Percentiles rank a stretch among this genome's conserved stretches.
Conservation (phyloP, 2,329 filamentous ascomycete genomes). For the Pleomassaria siparia region DNA sequence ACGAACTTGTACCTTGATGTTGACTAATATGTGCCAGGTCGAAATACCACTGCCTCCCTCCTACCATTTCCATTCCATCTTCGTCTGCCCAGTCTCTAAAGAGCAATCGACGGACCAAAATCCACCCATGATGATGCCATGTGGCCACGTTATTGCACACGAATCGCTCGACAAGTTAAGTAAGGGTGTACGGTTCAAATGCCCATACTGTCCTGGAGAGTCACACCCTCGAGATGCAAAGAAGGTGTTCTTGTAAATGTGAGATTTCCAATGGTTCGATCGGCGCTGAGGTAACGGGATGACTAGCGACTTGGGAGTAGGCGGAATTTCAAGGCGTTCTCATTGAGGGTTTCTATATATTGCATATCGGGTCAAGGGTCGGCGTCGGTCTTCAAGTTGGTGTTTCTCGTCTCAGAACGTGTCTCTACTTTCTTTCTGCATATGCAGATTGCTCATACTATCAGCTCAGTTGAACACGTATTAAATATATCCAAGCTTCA, state of each 20-base stretch:
- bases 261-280: not conserved
- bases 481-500: not conserved
- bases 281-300: not conserved
- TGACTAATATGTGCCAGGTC: conserved; percentile 45
- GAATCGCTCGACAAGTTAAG: conserved; percentile 79
- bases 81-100: conserved; percentile 95
- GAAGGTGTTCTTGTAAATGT: conserved; percentile 33
- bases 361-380: not conserved
- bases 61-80: conserved; percentile 88
- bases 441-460: not conserved
- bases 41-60: conserved; percentile 66
- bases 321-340: conserved; percentile 1
- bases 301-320: not conserved
- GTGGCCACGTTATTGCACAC: conserved; percentile 88
- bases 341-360: not conserved
- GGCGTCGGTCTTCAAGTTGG: not conserved
- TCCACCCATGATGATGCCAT: conserved; percentile 95
- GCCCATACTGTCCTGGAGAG: conserved; percentile 91
- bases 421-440: not conserved
- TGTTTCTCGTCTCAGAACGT: not conserved
- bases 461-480: not conserved
- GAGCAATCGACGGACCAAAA: conserved; percentile 93
- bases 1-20: not conserved
- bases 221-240: conserved; percentile 72
- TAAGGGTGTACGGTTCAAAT: conserved; percentile 84